Evolutionary conservation across 345 rosid species (phyloP), one percentile per base, ranked within the genome.

Genomic region (Acer saccharum): DNA sequence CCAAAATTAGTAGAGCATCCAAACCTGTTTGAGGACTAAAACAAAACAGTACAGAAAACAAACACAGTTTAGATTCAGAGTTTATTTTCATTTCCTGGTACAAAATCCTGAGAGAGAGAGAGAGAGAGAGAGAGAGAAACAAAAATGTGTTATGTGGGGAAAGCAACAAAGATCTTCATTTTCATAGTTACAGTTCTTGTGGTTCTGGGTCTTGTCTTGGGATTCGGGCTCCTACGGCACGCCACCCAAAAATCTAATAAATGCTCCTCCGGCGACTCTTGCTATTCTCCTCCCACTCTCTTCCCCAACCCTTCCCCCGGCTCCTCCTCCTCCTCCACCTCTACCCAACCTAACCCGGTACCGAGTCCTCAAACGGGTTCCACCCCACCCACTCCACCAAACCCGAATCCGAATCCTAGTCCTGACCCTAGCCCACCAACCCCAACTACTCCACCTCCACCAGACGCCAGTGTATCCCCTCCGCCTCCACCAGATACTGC

Each of bases 81-180:
- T 20, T 35, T 4, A 32, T 3, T 3, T 32, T 32, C 35, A 3
- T 32, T 16, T 18, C 2, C 10, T 13, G 17, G 54, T 39, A 50
- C 29, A 46, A 39, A 76, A 63, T 58, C 58, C 66, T 2, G 46
- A 18, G 23, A 71, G 46, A 54, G n/a, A 21, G 3, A 43, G 46
- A 18, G 23, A 71, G 46, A 54, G n/a, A 21, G 3, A 43, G 3
- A 32, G 57, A 21, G 35, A 13, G 79, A 80, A 74, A 86, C 39
- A 17, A 84, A 80, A 76, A 87, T 95, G 94, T 93, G 97, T 82
- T 95, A 93, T 81, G 94, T 93, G 63, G 99, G 99, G 64, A 93
- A 95, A 88, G 99, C 99, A 69, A 95, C 99, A 77, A 95, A 93
- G 93, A 95, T 95, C 91, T 95, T 95, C 88, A 92, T 95, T 77